A percentile compares a stretch with the other conserved stretches of the same genome.
Evolutionary conservation across 73 alveolate species (phyloP).

Genomic region (Symbiodinium pilosum): DNA sequence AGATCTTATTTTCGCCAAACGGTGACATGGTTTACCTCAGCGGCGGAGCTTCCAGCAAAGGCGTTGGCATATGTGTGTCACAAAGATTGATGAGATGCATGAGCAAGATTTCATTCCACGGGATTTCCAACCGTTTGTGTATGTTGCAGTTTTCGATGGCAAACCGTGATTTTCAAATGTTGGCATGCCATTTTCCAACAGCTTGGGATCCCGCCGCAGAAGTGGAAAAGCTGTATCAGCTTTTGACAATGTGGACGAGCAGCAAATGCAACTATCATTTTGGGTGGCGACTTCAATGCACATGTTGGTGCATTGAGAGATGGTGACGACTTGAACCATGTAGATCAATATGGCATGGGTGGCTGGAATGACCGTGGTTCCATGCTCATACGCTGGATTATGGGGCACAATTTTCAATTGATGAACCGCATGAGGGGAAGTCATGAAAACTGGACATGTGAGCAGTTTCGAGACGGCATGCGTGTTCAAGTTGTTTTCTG

Average conservation of each 20-base stretch:
- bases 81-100: neutral
- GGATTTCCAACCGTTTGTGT: neutral
- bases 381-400: neutral
- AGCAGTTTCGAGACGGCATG: neutral
- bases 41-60: constrained; percentile 20
- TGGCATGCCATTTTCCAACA: constrained; percentile 33
- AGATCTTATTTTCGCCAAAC: neutral
- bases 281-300: constrained; percentile 33
- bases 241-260: neutral
- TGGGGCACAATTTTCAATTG: neutral
- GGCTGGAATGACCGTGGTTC: neutral
- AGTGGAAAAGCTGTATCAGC: neutral
- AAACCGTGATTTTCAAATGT: neutral
- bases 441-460: constrained; percentile 27
- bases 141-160: neutral
- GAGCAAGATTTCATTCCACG: neutral
- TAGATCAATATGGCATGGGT: constrained; percentile 17
- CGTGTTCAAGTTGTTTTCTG: neutral
- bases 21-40: neutral
- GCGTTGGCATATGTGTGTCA: constrained; percentile 29
- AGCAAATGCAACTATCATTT: neutral
- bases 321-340: neutral
- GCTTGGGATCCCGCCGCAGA: neutral
- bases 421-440: neutral
- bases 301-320: neutral